These are phyloP conservation scores for Aspergillus cavernicola DNA, from an alignment of 495 filamentous ascomycete species.

Conservation along the genomic window DNA sequence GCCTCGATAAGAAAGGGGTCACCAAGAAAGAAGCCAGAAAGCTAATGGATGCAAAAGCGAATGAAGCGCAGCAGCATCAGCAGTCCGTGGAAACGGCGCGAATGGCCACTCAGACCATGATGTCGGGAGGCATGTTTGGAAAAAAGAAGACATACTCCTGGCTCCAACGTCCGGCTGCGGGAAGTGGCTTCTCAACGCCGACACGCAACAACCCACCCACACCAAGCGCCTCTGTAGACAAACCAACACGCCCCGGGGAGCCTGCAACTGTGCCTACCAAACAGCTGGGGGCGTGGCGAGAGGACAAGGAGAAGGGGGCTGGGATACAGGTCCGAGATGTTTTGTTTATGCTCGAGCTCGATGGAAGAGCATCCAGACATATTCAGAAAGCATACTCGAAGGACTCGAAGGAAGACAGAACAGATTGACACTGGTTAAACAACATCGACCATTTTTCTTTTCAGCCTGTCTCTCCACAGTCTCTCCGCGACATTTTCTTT, in stretches of 20 bases:
- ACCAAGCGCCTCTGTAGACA: slow-evolving; percentile 32
- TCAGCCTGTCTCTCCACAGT: not conserved
- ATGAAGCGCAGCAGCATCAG: slow-evolving; percentile 49
- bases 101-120: slow-evolving; percentile 43
- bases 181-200: slow-evolving; percentile 40
- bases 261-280: slow-evolving; percentile 24
- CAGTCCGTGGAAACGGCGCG: slow-evolving; percentile 48
- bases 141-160: slow-evolving; percentile 46
- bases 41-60: slow-evolving; percentile 44
- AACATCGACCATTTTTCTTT: not conserved
- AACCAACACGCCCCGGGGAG: slow-evolving; percentile 28
- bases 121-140: slow-evolving; percentile 43
- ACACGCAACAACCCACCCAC: slow-evolving; percentile 35
- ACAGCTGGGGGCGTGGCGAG: slow-evolving; percentile 44
- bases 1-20: slow-evolving; percentile 53
- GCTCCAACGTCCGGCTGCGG: slow-evolving; percentile 34
- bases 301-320: slow-evolving; percentile 44
- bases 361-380: slow-evolving; percentile 43
- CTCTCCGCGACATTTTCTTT: not conserved
- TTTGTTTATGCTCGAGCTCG: slow-evolving; percentile 48
- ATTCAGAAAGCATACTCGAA: slow-evolving; percentile 44
- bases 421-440: slow-evolving; percentile 19
- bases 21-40: slow-evolving; percentile 53
- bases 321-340: slow-evolving; percentile 50
- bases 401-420: slow-evolving; percentile 42